Conservation (phyloP, 1,284 basidiomycete genomes). For the Ceratobasidium sp. region DNA sequence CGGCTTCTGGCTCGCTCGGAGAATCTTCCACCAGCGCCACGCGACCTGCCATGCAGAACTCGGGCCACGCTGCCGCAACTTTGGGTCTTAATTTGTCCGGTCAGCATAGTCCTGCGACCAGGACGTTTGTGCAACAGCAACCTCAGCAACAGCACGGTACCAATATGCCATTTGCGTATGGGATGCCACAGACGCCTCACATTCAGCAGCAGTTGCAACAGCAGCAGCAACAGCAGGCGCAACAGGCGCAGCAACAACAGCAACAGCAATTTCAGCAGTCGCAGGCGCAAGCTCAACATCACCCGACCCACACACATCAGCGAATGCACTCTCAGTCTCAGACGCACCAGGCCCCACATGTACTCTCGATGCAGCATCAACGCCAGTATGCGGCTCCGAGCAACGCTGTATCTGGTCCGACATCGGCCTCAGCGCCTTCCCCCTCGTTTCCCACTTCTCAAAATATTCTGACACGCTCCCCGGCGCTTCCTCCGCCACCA, state of each 20-base stretch:
- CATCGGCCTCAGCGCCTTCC: constrained; percentile 37
- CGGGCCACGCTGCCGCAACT: constrained; percentile 4
- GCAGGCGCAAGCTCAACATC: constrained; percentile 8
- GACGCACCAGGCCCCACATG: constrained; percentile 1
- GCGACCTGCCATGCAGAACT: constrained; percentile 31
- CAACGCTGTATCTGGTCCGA: constrained; percentile 37
- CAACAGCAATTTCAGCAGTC: constrained; percentile 3
- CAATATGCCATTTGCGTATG: constrained; percentile 33
- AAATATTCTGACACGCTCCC: constrained; percentile 33
- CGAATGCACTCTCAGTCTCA: constrained; percentile 5
- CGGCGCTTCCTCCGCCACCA: constrained; percentile 31
- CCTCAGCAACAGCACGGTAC: constrained; percentile 27
- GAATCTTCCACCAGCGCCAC: constrained; percentile 36
- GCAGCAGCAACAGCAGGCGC: constrained; percentile 10
- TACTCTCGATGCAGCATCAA: constrained; percentile 33
- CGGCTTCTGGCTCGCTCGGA: constrained; percentile 36
- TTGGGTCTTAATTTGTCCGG: constrained; percentile 29
- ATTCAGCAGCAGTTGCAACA: constrained; percentile 15
- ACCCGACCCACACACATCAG: neutral
- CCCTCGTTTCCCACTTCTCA: constrained; percentile 33
- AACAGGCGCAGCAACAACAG: constrained; percentile 6
- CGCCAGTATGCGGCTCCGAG: constrained; percentile 29
- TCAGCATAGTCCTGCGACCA: constrained; percentile 30
- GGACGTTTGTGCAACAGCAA: constrained; percentile 35
- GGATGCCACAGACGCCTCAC: constrained; percentile 30